Conservation (phyloP, 2,329 filamentous ascomycete species). For the Simplicillium aogashimaense region DNA sequence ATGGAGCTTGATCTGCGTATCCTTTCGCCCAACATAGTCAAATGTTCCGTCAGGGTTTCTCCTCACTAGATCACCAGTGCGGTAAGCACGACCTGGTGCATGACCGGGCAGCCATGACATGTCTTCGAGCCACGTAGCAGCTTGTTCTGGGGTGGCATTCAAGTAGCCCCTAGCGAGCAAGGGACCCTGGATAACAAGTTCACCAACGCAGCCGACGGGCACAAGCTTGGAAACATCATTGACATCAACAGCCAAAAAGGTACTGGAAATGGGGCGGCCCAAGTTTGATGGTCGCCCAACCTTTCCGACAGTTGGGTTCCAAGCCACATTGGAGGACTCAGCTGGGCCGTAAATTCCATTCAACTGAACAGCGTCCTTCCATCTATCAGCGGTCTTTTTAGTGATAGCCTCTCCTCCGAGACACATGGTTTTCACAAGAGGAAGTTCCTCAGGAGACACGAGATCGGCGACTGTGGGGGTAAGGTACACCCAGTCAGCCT, state of each 20-base stretch:
- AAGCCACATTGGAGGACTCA: slow-evolving; percentile 2
- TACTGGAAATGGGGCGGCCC: slow-evolving; percentile 1
- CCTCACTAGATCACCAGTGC: slow-evolving; percentile 12
- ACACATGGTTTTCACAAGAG: neutral
- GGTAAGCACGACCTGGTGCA: slow-evolving; percentile 9
- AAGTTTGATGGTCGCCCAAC: slow-evolving; percentile 3
- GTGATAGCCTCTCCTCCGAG: slow-evolving; percentile 14
- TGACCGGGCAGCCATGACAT: neutral
- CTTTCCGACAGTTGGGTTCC: neutral
- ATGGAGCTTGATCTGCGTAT: slow-evolving; percentile 44
- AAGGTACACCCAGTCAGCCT: slow-evolving; percentile 4
- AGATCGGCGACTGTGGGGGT: slow-evolving; percentile 3
- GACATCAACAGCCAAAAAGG: slow-evolving; percentile 3
- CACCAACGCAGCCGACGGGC: slow-evolving; percentile 9
- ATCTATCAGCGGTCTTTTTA: neutral
- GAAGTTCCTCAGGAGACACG: neutral
- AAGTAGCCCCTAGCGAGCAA: slow-evolving; percentile 10
- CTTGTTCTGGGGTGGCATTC: slow-evolving; percentile 7
- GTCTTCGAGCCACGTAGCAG: slow-evolving; percentile 12
- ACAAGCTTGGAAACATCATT: slow-evolving; percentile 4
- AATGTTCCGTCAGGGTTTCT: slow-evolving; percentile 24
- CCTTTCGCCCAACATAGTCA: slow-evolving; percentile 36
- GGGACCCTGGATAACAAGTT: slow-evolving; percentile 10
- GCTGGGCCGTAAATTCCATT: slow-evolving; percentile 1
- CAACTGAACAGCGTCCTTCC: neutral